Evolutionary conservation across 306 rosid species (phyloP).

Genomic region (Mimosa bimucronata): DNA sequence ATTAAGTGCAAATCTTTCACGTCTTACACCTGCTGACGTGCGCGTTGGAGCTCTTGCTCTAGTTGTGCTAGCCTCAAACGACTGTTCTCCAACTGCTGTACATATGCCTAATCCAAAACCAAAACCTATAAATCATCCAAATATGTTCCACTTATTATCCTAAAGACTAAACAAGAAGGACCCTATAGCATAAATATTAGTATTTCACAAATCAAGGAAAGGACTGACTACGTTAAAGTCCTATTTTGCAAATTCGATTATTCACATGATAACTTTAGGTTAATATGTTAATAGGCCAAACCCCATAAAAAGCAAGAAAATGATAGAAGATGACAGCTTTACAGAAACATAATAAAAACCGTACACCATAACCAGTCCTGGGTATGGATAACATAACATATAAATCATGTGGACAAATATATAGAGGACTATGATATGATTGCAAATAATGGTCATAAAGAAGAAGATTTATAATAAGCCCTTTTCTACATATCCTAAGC

Average conservation of each 20-base stretch:
- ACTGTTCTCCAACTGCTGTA: slow-evolving; percentile 81
- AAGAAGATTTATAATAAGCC: not conserved
- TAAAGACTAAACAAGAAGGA: slow-evolving; percentile 4
- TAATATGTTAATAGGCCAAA: not conserved
- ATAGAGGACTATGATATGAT: not conserved
- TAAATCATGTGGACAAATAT: not conserved
- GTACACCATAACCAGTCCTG: not conserved
- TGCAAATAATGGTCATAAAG: not conserved
- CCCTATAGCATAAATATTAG: slow-evolving; percentile 5
- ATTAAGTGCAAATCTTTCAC: slow-evolving; percentile 10
- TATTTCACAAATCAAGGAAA: slow-evolving; percentile 12
- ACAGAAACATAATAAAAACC: not conserved
- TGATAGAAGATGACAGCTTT: not conserved
- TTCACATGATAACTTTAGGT: too few relatives aligned
- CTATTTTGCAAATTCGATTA: too few relatives aligned
- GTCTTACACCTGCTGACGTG: slow-evolving; percentile 70
- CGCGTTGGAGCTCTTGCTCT: slow-evolving; percentile 78
- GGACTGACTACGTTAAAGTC: not conserved
- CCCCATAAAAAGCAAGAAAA: too few relatives aligned
- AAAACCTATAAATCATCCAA: slow-evolving; percentile 55
- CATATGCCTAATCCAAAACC: slow-evolving; percentile 80
- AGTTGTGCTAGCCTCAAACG: slow-evolving; percentile 65
- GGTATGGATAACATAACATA: not conserved
- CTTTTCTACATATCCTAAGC: not conserved
- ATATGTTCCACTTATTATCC: slow-evolving; percentile 42